Evolutionary conservation across 2,329 filamentous ascomycete species (phyloP).

Genomic region (Ophiostoma ips): DNA sequence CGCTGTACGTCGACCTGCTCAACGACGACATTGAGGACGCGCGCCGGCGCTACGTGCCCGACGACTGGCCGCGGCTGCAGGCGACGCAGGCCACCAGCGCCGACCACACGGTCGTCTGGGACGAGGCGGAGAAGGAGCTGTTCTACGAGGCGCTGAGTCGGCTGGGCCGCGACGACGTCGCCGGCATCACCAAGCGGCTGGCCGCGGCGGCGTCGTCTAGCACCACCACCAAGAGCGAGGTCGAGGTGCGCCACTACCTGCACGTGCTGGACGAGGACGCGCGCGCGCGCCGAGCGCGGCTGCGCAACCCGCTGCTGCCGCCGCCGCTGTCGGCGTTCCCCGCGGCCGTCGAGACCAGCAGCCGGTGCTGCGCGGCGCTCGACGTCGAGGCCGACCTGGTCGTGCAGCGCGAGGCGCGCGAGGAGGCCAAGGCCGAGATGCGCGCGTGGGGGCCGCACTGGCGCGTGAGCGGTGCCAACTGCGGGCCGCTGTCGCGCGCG

Average conservation of each 20-base stretch:
- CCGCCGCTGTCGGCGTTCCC: slow-evolving; percentile 42
- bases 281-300: slow-evolving; percentile 16
- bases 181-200: slow-evolving; percentile 48
- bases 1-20: slow-evolving; percentile 34
- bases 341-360: slow-evolving; percentile 58
- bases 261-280: slow-evolving; percentile 41
- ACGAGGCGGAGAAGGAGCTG: slow-evolving; percentile 49
- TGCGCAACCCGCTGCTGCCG: slow-evolving; percentile 17
- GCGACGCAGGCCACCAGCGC: slow-evolving; percentile 42
- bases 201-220: too few relatives aligned
- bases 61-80: slow-evolving; percentile 20
- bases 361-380: slow-evolving; percentile 48
- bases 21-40: slow-evolving; percentile 46
- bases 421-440: slow-evolving; percentile 47
- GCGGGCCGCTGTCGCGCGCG: background rate
- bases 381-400: slow-evolving; percentile 56
- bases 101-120: slow-evolving; percentile 51
- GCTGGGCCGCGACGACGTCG: slow-evolving; percentile 48
- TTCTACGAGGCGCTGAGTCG: slow-evolving; percentile 54
- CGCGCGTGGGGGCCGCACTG: slow-evolving; percentile 49
- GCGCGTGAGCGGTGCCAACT: slow-evolving; percentile 39
- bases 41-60: slow-evolving; percentile 22
- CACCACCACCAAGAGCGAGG: slow-evolving; percentile 56
- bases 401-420: slow-evolving; percentile 46
- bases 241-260: slow-evolving; percentile 62